These are phyloP conservation scores for Carnegiea gigantea DNA, from an alignment of 179 eudicot species.

Conservation along the genomic window DNA sequence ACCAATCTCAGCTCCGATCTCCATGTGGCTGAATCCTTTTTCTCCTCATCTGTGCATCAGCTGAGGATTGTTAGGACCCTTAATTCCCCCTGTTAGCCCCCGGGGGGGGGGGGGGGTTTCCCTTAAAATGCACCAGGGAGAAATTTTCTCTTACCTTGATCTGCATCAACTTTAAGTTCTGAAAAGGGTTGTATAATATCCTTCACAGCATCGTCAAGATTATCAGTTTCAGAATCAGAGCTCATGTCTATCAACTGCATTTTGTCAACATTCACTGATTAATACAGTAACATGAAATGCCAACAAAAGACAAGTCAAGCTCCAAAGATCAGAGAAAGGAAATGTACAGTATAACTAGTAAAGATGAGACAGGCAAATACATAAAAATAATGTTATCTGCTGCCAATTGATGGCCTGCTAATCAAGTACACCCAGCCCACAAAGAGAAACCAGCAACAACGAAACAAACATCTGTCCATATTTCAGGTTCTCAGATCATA, in stretches of 20 bases:
- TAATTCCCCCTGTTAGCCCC: background rate
- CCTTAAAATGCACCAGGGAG: background rate
- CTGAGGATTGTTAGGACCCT: background rate
- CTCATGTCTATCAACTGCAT: conserved; percentile 41
- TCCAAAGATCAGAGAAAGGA: background rate
- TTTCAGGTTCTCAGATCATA: background rate
- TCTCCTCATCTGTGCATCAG: conserved; percentile 45
- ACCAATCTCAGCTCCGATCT: conserved; percentile 56
- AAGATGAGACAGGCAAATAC: background rate
- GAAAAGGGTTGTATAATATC: conserved; percentile 64
- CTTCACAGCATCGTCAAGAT: conserved; percentile 42
- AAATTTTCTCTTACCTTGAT: conserved; percentile 38
- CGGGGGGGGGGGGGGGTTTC: background rate
- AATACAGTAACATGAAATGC: conserved; percentile 2
- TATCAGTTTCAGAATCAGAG: conserved; percentile 74
- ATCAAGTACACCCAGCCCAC: no score
- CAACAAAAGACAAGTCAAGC: background rate
- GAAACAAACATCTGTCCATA: background rate
- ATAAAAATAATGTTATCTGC: background rate
- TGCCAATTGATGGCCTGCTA: background rate
- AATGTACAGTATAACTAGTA: background rate
- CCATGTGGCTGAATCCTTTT: conserved; percentile 51
- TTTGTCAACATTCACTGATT: conserved; percentile 13
- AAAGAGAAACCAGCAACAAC: background rate
- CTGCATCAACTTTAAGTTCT: conserved; percentile 48